Base-by-base conservation (phyloP, 1,284 basidiomycete species). In the Apiotrichum mycotoxinovorans region DNA sequence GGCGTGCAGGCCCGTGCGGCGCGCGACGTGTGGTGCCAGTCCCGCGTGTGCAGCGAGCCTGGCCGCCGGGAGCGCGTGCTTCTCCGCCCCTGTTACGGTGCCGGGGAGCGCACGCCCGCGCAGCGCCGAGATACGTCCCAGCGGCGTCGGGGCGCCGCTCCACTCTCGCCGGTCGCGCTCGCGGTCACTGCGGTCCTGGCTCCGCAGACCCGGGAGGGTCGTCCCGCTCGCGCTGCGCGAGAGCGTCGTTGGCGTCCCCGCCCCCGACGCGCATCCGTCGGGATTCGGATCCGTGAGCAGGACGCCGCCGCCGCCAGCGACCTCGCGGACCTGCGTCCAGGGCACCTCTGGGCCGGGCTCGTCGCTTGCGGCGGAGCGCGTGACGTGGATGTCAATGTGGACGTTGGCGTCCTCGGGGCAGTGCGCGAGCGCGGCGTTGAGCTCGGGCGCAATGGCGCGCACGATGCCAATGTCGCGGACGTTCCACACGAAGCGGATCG, bases 401-500 rank as follows among this genome's bases (percentile, higher is more conserved):
- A 66, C 42, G 30, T 41, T 14, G 11, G 63, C 23, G 17, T 14
- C 15, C 14, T 48, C 56, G 2, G 40, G 25, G 18, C 53, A 56
- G 27, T 15, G 5, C 22, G 30, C 14, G 4, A 25, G 52, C 34
- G 56, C 51, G 35, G 44, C 51, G 53, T 61, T 57, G 52, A 62
- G 27, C 2, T 59, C 26, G 3, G 61, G 61, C 15, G 61, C 57
- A n/a, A 62, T 57, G 49, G 54, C 54, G 4, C 33, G 4, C 3
- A 54, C 38, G 23, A 48, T 38, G 2, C 20, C 10, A 2, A 55
- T 37, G 9, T 47, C 30, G 22, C 61, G 61, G 8, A 60, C 50
- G 45, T 59, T 75, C 74, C 75, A 75, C n/a, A 72, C 60, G 17
- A 77, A 63, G 1, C 63, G 61, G 23, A 72, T 51, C 22, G 48